Conservation (phyloP, 208 protist genomes). For the Tritrichomonas foetus region DNA sequence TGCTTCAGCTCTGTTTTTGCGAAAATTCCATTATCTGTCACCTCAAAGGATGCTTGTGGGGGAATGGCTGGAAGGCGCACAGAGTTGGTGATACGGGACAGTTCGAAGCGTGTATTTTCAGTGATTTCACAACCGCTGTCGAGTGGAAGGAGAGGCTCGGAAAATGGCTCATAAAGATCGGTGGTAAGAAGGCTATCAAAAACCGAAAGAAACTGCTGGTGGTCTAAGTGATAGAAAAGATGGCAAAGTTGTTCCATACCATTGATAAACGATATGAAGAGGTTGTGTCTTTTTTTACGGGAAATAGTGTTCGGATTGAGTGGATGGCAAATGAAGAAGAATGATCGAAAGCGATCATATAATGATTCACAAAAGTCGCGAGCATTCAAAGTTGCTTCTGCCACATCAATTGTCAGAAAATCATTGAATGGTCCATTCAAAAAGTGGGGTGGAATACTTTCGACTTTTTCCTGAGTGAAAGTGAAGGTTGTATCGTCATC, state of each 20-base stretch:
- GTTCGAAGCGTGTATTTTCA: neutral
- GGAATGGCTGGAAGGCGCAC: neutral
- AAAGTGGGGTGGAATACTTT: neutral
- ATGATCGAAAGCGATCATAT: conserved; percentile 31
- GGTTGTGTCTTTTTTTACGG: neutral
- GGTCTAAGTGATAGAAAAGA: neutral
- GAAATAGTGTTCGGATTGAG: neutral
- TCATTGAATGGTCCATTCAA: conserved; percentile 9
- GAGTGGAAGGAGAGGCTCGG: too few relatives aligned
- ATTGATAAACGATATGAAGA: neutral
- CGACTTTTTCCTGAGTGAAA: neutral
- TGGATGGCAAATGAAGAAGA: conserved; percentile 13
- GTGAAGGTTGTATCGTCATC: neutral
- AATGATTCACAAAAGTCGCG: neutral
- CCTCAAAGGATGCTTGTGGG: neutral
- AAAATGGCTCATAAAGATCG: neutral
- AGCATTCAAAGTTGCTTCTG: neutral
- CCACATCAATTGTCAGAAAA: neutral
- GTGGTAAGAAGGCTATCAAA: neutral
- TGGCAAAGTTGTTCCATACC: neutral
- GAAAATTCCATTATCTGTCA: neutral
- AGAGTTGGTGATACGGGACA: neutral
- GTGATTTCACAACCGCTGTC: neutral
- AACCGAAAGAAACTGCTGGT: neutral
- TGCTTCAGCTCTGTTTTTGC: neutral